Evolutionary conservation across 257 asterid genomes (phyloP).

Genomic region (Nyctanthes arbortristis): DNA sequence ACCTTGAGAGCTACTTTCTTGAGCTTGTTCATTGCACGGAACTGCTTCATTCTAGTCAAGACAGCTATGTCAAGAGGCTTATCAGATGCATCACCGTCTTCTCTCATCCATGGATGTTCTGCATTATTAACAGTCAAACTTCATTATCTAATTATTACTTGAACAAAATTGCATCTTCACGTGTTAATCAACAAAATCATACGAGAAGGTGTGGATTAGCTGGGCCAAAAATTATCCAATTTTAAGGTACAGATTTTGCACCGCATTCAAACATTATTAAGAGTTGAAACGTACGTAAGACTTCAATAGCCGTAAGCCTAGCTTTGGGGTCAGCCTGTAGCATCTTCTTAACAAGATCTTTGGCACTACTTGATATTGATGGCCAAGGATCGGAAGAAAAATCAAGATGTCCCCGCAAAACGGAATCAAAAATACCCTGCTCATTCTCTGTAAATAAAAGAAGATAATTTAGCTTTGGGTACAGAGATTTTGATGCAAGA

Average conservation of each 20-base stretch:
- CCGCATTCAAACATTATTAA: background rate
- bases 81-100: conserved; percentile 95
- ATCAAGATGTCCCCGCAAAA: conserved; percentile 80
- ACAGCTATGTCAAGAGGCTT: conserved; percentile 90
- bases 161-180: background rate
- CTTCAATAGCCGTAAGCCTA: conserved; percentile 75
- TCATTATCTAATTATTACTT: background rate
- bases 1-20: conserved; percentile 97
- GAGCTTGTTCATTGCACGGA: conserved; percentile 96
- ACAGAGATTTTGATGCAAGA: background rate
- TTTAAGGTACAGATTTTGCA: background rate
- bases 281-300: conserved; percentile 59
- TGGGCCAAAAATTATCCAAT: background rate
- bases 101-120: conserved; percentile 99
- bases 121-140: conserved; percentile 17
- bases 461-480: background rate
- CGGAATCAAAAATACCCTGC: conserved; percentile 80
- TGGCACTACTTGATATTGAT: conserved; percentile 90
- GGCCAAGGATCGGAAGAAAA: conserved; percentile 93
- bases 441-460: conserved; percentile 65
- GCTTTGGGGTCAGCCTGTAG: conserved; percentile 74
- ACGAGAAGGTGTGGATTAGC: too few species aligned
- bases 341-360: conserved; percentile 97
- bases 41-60: conserved; percentile 87
- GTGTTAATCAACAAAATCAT: background rate